Evolutionary conservation across 164 flowering plant species (phyloP).

Genomic region (Santalum album): DNA sequence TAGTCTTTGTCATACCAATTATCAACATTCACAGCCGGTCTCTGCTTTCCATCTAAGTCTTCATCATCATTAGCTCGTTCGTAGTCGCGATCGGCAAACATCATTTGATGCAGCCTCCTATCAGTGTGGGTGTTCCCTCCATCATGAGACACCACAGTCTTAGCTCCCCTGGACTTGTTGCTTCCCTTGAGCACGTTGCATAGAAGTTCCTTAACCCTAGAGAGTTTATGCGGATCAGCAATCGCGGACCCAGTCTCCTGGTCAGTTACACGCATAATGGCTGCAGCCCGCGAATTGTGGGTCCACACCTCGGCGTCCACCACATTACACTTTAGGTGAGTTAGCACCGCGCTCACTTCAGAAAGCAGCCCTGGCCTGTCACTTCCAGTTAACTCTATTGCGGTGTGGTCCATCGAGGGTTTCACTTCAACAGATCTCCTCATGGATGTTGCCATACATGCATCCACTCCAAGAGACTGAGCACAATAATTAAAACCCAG

Average conservation of each 20-base stretch:
- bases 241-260: constrained; percentile 48
- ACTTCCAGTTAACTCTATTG: constrained; percentile 74
- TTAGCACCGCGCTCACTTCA: constrained; percentile 81
- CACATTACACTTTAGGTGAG: constrained; percentile 80
- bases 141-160: constrained; percentile 49
- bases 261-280: constrained; percentile 82
- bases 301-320: constrained; percentile 93
- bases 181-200: constrained; percentile 70
- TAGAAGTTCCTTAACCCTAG: constrained; percentile 51
- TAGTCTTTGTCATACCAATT: constrained; percentile 76
- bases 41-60: constrained; percentile 30
- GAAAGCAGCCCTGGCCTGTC: constrained; percentile 90
- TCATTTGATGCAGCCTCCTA: constrained; percentile 92
- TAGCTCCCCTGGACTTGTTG: constrained; percentile 51
- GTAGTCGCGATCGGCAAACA: constrained; percentile 88
- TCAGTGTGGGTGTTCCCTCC: constrained; percentile 50
- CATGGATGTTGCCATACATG: constrained; percentile 36
- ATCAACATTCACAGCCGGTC: constrained; percentile 62
- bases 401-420: constrained; percentile 49
- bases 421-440: constrained; percentile 64
- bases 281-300: constrained; percentile 79
- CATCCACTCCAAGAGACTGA: constrained; percentile 81
- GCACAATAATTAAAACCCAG: background rate
- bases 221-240: constrained; percentile 49
- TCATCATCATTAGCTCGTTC: constrained; percentile 34